phyloP scores from a whole-genome alignment of 352 stramenopile genomes.

The Phytophthora pistaciae region DNA sequence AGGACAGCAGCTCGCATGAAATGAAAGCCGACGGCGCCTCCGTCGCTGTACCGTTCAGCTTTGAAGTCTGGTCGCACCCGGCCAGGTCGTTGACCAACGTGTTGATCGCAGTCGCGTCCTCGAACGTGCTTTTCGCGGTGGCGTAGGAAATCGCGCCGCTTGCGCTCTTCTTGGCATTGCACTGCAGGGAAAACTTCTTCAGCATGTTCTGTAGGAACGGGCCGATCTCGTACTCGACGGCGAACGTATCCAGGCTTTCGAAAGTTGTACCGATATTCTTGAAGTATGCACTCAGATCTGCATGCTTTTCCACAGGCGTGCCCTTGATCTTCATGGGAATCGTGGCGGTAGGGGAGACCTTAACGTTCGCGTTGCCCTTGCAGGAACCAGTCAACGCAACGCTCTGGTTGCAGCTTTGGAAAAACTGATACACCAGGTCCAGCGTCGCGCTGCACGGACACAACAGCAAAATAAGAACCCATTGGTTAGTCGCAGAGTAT shows the following conservation, averaged over 20 bases:
- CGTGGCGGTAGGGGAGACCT: constrained; percentile 39
- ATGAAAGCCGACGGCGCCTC: constrained; percentile 65
- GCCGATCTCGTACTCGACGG: constrained; percentile 68
- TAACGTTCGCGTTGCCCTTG: constrained; percentile 23
- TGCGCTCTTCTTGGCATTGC: constrained; percentile 39
- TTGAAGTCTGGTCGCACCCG: constrained; percentile 53
- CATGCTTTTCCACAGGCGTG: constrained; percentile 41
- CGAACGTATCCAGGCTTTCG: constrained; percentile 46
- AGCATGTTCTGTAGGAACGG: constrained; percentile 68
- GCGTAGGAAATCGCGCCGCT: constrained; percentile 49
- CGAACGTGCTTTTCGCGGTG: constrained; percentile 45
- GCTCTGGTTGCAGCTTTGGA: constrained; percentile 63
- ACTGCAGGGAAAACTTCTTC: constrained; percentile 61
- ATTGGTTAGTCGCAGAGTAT: background rate
- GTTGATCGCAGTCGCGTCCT: constrained; percentile 53
- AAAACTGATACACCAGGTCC: constrained; percentile 72
- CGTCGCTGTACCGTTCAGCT: constrained; percentile 44
- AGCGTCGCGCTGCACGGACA: constrained; percentile 48
- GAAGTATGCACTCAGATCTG: constrained; percentile 43
- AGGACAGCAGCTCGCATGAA: constrained; percentile 72
- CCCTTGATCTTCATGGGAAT: constrained; percentile 49
- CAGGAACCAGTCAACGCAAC: constrained; percentile 43
- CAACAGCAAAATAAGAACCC: constrained; percentile 3
- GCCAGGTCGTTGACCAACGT: constrained; percentile 64
- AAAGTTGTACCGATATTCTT: constrained; percentile 40